Evolutionary conservation across 176 grass and related monocot genomes (phyloP), one percentile per base, ranked within the genome.

Genomic region (Otatea glauca): DNA sequence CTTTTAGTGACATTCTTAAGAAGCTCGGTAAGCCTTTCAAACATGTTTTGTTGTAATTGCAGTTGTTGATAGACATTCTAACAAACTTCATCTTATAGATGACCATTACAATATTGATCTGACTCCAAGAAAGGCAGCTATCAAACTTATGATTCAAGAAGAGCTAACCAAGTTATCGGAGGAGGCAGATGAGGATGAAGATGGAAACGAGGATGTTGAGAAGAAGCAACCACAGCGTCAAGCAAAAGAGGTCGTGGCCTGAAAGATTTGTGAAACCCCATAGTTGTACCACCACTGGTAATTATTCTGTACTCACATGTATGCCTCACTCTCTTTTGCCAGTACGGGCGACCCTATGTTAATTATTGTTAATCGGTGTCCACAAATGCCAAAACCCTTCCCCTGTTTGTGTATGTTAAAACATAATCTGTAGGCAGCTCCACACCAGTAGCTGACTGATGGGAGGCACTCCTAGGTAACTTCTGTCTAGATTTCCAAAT

Each of bases 1-100:
- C 93, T 81, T 95, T 95, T 72, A 95, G 88, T 65, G 93, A 95
- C 76, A 95, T 95, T 79, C 83, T 95, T 68, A 88, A 88, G 80
- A 90, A 90, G 86, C 88, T 95, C 5, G 90, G 93, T 95, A 90
- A 86, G 83, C 37, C 72, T 58, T 80, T 74, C 32, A 78, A 67
- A 34, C 61, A 34, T 80, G 16, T 68, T 84, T 70, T 67, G 18
- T 49, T 73, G 53, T 63, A 74, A 15, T 63, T 83, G 20, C 14
- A 2, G 4, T 61, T 55, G 11, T 14, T 67, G 41, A 24, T 54
- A 62, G n/a, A 45, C 7, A 39, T 66, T 25, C 71, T 87, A 64
- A 91, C 69, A 65, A 65, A 21, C 47, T 20, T 60, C 20, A 6
- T 86, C 6, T 63, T 64, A 7, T 85, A 95, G 93, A 85, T 53